phyloP scores from a whole-genome alignment of 768 basidiomycete species.

The Rhodotorula toruloides region DNA sequence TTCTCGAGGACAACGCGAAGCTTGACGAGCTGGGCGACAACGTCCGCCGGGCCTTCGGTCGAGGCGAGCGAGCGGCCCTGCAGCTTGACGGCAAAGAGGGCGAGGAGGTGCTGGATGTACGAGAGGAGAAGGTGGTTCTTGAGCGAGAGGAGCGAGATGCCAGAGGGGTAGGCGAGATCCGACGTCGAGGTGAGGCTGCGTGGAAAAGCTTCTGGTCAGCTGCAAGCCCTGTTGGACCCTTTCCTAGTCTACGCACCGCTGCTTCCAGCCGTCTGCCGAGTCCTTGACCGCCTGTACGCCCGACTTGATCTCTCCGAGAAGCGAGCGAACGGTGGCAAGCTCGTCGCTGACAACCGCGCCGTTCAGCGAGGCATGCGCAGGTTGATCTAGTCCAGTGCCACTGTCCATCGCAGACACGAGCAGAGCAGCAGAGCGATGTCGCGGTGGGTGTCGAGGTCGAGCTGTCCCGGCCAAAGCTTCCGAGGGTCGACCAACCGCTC shows the following conservation, averaged over 20 bases:
- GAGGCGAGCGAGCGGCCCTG: slow-evolving; percentile 28
- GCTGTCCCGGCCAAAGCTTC: no score
- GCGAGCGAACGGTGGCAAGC: slow-evolving; percentile 18
- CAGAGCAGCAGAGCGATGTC: neutral
- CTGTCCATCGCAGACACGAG: neutral
- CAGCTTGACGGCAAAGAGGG: slow-evolving; percentile 52
- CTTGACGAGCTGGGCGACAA: slow-evolving; percentile 74
- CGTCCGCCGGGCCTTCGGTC: slow-evolving; percentile 22
- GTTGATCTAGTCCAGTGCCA: neutral
- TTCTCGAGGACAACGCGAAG: slow-evolving; percentile 81
- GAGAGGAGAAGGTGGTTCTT: slow-evolving; percentile 79
- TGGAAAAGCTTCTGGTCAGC: no score
- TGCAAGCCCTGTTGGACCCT: no score
- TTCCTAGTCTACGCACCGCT: no score
- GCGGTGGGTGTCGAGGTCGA: neutral
- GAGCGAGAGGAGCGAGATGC: slow-evolving; percentile 83
- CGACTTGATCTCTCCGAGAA: slow-evolving; percentile 14
- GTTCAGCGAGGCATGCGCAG: neutral
- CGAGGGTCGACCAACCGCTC: no score
- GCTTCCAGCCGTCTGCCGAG: slow-evolving; percentile 14
- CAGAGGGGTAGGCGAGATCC: slow-evolving; percentile 46
- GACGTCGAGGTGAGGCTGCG: slow-evolving; percentile 11
- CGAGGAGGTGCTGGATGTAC: slow-evolving; percentile 75
- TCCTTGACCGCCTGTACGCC: slow-evolving; percentile 15
- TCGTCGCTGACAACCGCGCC: neutral